These are phyloP conservation scores for Pseudofabraea citricarpa DNA, from an alignment of 2,329 filamentous ascomycete genomes.

Conservation along the genomic window DNA sequence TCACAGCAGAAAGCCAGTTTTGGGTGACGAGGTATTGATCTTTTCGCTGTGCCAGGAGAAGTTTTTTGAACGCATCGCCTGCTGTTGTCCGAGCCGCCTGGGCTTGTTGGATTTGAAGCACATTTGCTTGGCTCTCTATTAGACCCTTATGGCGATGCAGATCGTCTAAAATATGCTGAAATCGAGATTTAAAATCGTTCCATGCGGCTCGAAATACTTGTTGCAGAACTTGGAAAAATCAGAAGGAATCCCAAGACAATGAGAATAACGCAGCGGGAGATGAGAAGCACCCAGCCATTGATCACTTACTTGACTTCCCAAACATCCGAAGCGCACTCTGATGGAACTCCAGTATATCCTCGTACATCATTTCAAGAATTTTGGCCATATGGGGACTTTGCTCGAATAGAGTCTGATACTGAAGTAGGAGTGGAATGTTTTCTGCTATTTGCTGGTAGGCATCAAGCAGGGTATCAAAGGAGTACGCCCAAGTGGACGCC, in stretches of 20 bases:
- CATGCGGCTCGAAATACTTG: slow-evolving; percentile 29
- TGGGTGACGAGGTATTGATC: slow-evolving; percentile 11
- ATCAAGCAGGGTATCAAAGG: slow-evolving; percentile 31
- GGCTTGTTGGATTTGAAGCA: slow-evolving; percentile 23
- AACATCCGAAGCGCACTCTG: slow-evolving; percentile 26
- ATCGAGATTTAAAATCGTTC: slow-evolving; percentile 25
- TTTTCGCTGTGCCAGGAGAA: slow-evolving; percentile 12
- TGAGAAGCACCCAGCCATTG: slow-evolving; percentile 1
- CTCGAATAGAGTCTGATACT: slow-evolving; percentile 27
- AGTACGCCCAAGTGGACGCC: slow-evolving; percentile 26
- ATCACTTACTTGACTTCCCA: slow-evolving; percentile 16
- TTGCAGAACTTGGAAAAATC: slow-evolving; percentile 23
- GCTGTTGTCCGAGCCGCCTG: slow-evolving; percentile 14
- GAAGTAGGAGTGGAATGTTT: slow-evolving; percentile 28
- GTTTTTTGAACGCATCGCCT: slow-evolving; percentile 12
- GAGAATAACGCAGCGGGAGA: background rate
- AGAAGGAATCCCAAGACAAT: background rate
- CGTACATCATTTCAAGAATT: slow-evolving; percentile 29
- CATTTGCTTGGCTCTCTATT: slow-evolving; percentile 26
- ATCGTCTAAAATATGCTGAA: slow-evolving; percentile 25
- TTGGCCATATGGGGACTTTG: slow-evolving; percentile 24
- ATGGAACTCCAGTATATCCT: slow-evolving; percentile 35
- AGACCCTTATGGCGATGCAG: slow-evolving; percentile 23
- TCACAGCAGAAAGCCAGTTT: slow-evolving; percentile 17
- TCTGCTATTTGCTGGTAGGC: slow-evolving; percentile 35